These are phyloP conservation scores for Dothidotthia symphoricarpi DNA, from an alignment of 2,329 filamentous ascomycete species.

Conservation along the genomic window DNA sequence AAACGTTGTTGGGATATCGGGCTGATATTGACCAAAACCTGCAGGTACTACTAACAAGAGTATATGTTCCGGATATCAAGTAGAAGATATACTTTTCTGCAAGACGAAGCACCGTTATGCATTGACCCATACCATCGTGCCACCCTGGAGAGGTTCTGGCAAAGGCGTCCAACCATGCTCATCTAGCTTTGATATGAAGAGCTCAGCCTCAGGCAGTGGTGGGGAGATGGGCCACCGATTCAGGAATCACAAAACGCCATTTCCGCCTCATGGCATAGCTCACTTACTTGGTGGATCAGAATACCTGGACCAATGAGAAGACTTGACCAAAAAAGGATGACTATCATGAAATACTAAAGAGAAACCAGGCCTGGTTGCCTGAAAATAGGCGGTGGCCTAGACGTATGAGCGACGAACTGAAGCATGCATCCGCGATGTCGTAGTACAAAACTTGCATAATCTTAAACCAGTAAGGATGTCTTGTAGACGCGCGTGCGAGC, in stretches of 20 bases:
- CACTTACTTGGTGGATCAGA: constrained; percentile 8
- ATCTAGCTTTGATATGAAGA: constrained; percentile 14
- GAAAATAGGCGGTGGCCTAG: constrained; percentile 28
- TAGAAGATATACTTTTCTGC: constrained; percentile 25
- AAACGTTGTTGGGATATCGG: constrained; percentile 10
- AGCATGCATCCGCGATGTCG: constrained; percentile 9
- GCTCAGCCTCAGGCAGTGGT: constrained; percentile 33
- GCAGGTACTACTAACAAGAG: constrained; percentile 7
- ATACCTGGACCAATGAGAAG: constrained; percentile 17
- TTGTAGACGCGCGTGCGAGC: constrained; percentile 19
- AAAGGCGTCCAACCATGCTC: constrained; percentile 26
- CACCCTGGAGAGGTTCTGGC: constrained; percentile 16
- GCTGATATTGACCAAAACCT: constrained; percentile 11
- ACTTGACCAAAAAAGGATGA: constrained; percentile 1
- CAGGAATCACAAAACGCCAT: constrained; percentile 14
- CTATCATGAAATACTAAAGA: constrained; percentile 13
- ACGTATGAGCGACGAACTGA: constrained; percentile 6
- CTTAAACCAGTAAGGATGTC: constrained; percentile 12
- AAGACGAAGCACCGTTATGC: constrained; percentile 23
- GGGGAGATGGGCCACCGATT: constrained; percentile 19
- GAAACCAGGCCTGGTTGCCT: constrained; percentile 11
- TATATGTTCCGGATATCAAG: constrained; percentile 14
- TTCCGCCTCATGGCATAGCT: constrained; percentile 11
- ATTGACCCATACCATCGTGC: constrained; percentile 17
- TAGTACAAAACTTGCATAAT: constrained; percentile 12